Base-by-base conservation (phyloP, 495 filamentous ascomycete genomes). In the Penicillium subrubescens region DNA sequence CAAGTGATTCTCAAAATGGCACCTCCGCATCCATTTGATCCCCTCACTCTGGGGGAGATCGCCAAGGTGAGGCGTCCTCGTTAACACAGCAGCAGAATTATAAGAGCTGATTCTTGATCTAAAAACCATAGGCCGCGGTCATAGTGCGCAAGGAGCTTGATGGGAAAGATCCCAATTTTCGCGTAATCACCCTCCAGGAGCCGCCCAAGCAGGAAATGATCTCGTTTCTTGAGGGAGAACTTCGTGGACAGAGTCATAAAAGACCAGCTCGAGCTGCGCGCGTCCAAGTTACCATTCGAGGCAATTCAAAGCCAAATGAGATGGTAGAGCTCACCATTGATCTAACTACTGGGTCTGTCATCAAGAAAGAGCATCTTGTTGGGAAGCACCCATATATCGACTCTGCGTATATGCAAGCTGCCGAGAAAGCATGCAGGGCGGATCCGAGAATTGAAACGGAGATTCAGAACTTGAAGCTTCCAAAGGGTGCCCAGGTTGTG, bases 361-460 rank as follows among this genome's bases (percentile, higher is more conserved):
- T 51, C 5, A 56, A 61, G 2, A 48, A 62, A 31, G 58, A 73
- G 23, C n/a, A 59, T 43, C 60, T 74, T 7, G 44, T 55, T 2
- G 73, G 73, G 2, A 74, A 74, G 19, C 73, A 75, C 34, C 64
- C 72, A 0, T 76, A 68, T n/a, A 71, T 74, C 39, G 73, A 76
- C 39, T 62, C 68, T 19, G 62, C 57, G 17, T 74, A 76, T 25
- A 76, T 76, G 73, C 57, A 76, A 54, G 68, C 67, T 3, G 70
- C 69, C 25, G 73, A 76, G 48, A 70, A 68, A 23, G 70, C 72
- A 5, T 74, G 72, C n/a, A 46, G 66, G 34, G 66, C 62, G 11
- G 67, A 71, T 15, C 39, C 57, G 27, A 41, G 64, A 21, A 66
- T 76, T 2, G 63, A 75, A 46, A 62, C 46, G 1, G 68, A 69